Percentiles rank a stretch among this genome's conserved stretches.
phyloP scores from a whole-genome alignment of 768 basidiomycete species.

The Polyporus arcularius region DNA sequence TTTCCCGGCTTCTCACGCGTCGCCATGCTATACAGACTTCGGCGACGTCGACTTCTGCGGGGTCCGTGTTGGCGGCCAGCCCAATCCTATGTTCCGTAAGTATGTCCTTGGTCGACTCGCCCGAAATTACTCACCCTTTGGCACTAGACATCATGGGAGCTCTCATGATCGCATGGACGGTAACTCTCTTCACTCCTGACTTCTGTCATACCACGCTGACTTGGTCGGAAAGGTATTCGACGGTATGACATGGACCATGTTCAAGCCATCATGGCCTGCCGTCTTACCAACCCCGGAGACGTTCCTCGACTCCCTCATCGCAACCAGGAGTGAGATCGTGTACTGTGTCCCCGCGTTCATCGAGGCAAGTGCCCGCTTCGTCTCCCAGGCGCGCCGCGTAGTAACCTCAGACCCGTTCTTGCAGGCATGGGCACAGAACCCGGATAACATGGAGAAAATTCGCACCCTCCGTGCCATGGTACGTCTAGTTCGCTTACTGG shows the following conservation, averaged over 20 bases:
- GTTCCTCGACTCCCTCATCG: constrained; percentile 11
- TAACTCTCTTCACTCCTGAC: neutral
- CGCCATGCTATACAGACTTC: neutral
- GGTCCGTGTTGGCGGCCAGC: constrained; percentile 18
- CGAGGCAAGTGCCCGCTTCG: constrained; percentile 22
- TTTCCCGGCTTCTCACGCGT: neutral
- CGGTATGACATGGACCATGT: constrained; percentile 22
- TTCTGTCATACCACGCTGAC: neutral
- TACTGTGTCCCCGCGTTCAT: constrained; percentile 29
- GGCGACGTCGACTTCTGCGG: constrained; percentile 22
- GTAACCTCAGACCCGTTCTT: neutral
- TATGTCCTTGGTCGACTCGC: neutral
- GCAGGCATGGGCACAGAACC: constrained; percentile 25
- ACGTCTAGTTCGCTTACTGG: neutral
- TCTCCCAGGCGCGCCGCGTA: neutral
- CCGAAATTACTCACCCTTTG: neutral
- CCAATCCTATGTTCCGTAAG: constrained; percentile 29
- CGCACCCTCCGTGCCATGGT: constrained; percentile 1
- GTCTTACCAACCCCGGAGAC: constrained; percentile 25
- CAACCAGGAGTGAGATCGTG: constrained; percentile 11
- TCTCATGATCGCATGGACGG: constrained; percentile 5
- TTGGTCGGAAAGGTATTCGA: constrained; percentile 5
- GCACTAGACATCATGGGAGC: constrained; percentile 12
- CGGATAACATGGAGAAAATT: constrained; percentile 8
- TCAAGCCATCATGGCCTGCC: constrained; percentile 25